Evolutionary conservation across 73 alveolate genomes (phyloP), one percentile per base, ranked within the genome.

Genomic region (Tetrahymena malaccensis): DNA sequence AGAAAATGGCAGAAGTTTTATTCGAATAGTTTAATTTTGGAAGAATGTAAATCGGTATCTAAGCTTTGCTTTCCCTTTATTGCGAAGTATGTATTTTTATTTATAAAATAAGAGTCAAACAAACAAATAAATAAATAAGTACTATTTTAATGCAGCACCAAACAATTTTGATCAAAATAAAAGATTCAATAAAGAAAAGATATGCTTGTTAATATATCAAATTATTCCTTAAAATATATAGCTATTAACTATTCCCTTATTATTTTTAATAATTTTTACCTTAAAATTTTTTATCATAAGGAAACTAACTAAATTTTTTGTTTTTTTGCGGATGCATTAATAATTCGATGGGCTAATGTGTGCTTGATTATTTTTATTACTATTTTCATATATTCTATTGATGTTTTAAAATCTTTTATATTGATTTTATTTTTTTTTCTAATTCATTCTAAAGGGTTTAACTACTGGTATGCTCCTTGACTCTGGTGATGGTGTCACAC

Each of bases 401-500:
- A 40, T 2, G 9, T 40, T 40, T 40, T 40, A 40, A 40, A 40
- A 40, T 70, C 31, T 9, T 3, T 0, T 0, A 70, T 31, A n/a
- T 31, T 27, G 22, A 15, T 70, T 70, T 70, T 94, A 96, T 97
- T 85, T 19, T 8, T 70, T 70, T n/a, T n/a, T n/a, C n/a, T n/a
- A 70, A 19, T 21, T 9, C 2, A 16, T 70, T 3, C 43, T 27
- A 98, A 56, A 98, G 97, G 99, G 99, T 37, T 85, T 94, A 35
- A 96, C 96, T 35, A 97, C 99, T 56, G 99, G 99, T 43, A 94
- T 98, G 35, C 98, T 99, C 22, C 94, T 99, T 84, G 99, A 99
- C 96, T 97, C 99, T 85, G 99, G 99, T 93, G 99, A 99, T 98
- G 99, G 99, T 85, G 99, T 98, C 16, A 96, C 99, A n/a, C 99